Conservation (phyloP, 2,329 filamentous ascomycete genomes). For the Penicillium sp. region DNA sequence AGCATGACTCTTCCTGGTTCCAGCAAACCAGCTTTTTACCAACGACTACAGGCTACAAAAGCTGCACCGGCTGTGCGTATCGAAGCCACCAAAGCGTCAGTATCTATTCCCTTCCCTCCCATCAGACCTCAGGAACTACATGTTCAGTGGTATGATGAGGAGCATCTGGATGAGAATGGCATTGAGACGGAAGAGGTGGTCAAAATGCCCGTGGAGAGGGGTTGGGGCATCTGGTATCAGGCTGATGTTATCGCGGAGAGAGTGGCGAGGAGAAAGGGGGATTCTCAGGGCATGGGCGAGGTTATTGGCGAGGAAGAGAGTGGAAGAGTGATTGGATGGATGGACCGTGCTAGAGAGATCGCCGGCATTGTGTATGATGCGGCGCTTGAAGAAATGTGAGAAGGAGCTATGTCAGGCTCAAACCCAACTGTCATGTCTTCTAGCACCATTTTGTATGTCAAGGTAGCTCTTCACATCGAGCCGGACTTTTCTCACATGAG, state of each 20-base stretch:
- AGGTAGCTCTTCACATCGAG: background rate
- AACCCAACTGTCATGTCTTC: background rate
- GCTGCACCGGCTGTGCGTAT: slow-evolving; percentile 24
- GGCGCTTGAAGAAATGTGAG: background rate
- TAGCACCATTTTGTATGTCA: background rate
- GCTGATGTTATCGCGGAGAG: slow-evolving; percentile 29
- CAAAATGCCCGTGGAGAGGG: slow-evolving; percentile 21
- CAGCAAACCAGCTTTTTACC: slow-evolving; percentile 15
- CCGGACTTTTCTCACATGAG: background rate
- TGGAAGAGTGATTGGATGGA: slow-evolving; percentile 21
- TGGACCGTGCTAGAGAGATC: slow-evolving; percentile 19
- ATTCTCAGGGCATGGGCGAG: slow-evolving; percentile 1
- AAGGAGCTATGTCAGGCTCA: background rate
- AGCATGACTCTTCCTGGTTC: slow-evolving; percentile 23
- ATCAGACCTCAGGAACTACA: slow-evolving; percentile 27
- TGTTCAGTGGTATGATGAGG: slow-evolving; percentile 26
- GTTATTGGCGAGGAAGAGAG: slow-evolving; percentile 22
- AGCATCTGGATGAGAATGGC: slow-evolving; percentile 24
- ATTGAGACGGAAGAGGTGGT: slow-evolving; percentile 27
- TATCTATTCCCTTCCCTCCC: slow-evolving; percentile 27
- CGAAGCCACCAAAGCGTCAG: slow-evolving; percentile 27
- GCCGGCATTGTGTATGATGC: slow-evolving; percentile 21
- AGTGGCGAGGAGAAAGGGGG: background rate
- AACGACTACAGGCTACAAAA: slow-evolving; percentile 21
- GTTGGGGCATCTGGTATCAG: slow-evolving; percentile 34